phyloP scores from a whole-genome alignment of 257 asterid species.

The Ophiorrhiza pumila region DNA sequence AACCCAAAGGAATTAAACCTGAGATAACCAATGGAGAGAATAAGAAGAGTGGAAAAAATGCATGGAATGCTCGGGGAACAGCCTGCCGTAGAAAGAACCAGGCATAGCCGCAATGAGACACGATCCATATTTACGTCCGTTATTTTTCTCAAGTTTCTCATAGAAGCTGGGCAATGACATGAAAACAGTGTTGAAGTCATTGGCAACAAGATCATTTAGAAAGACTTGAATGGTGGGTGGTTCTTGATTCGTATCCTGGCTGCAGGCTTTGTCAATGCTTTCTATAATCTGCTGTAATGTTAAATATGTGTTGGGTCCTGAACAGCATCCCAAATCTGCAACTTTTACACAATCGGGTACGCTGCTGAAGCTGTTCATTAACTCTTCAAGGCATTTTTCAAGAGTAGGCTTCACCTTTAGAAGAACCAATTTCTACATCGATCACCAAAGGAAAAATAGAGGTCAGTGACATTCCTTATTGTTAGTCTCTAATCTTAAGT shows the following conservation, averaged over 20 bases:
- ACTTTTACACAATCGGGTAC: background rate
- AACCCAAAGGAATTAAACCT: too few species aligned
- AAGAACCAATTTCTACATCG: background rate
- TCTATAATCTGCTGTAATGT: background rate
- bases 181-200: slow-evolving; percentile 10
- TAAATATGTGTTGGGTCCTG: slow-evolving; percentile 16
- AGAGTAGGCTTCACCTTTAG: background rate
- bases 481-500: background rate
- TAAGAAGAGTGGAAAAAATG: slow-evolving; percentile 21
- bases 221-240: background rate
- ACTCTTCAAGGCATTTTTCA: slow-evolving; percentile 5
- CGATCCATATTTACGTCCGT: background rate
- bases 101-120: slow-evolving; percentile 9
- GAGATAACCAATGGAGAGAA: slow-evolving; percentile 18
- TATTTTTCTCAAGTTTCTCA: background rate
- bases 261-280: background rate
- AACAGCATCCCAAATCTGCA: slow-evolving; percentile 19
- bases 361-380: background rate
- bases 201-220: slow-evolving; percentile 10
- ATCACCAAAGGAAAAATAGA: too few species aligned
- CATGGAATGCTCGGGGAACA: slow-evolving; percentile 2
- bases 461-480: too few species aligned
- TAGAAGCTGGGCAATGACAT: background rate
- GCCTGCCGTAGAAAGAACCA: slow-evolving; percentile 14
- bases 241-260: background rate